Evolutionary conservation across 2,329 filamentous ascomycete genomes (phyloP), one percentile per base, ranked within the genome.

Genomic region (Clarireedia homoeocarpa): DNA sequence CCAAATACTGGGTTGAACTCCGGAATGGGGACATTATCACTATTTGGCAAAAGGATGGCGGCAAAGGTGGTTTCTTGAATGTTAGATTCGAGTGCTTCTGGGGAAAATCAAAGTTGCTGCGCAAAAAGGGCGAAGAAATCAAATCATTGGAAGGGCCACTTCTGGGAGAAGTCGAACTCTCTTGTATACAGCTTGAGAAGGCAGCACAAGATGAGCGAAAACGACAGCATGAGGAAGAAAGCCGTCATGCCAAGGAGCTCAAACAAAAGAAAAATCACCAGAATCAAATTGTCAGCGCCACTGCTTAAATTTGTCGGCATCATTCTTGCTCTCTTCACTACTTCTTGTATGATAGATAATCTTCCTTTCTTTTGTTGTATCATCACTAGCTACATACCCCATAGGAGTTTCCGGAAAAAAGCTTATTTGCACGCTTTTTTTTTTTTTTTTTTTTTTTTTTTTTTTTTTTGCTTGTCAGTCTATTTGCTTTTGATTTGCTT

Each of bases 21-120:
- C 82, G 90, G 67, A 82, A 87, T 36, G 89, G 88, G 1, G 92
- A 96, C 67, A 76, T 83, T 24, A 80, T 96, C 48, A 81, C 83
- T 2, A 80, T 95, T 6, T 95, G 84, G 77, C 65, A 65, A 47
- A 71, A 67, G 30, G 10, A 34, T 34, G 30, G 30, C 30, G 30
- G 30, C 38, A 57, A 48, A 0, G 47, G 53, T 9, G 70, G 75
- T 55, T 56, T 58, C 38, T 62, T 60, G 10, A 60, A 58, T 20
- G 64, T 68, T 23, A 54, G 58, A 36, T 69, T 70, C 40, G 66
- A 69, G 23, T 69, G 67, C 48, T 67, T 60, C 42, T 66, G 62
- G 62, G 66, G 68, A 5, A 58, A 56, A 34, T 67, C 64, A 3
- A 66, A 62, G 55, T 50, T 59, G 15, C 34, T 24, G 15, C 58